A percentile compares a stretch with the other conserved stretches of the same genome.
Evolutionary conservation across 768 basidiomycete genomes (phyloP).

Genomic region (Aureoboletus auriporus): DNA sequence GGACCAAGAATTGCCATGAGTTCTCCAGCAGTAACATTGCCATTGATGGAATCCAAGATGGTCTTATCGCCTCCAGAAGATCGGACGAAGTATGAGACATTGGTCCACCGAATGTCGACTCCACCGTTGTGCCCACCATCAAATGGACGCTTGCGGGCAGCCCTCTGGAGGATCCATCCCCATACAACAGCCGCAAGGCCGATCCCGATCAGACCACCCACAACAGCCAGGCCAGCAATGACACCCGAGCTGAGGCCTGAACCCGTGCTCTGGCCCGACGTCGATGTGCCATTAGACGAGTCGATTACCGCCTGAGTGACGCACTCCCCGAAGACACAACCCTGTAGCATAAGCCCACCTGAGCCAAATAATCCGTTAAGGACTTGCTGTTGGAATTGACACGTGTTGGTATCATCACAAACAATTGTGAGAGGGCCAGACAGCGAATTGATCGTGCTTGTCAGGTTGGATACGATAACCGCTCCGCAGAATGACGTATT

Average conservation of each 20-base stretch:
- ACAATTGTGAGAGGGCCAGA: conserved; percentile 61
- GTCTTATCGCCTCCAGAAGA: conserved; percentile 37
- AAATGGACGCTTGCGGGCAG: conserved; percentile 47
- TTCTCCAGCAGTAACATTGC: conserved; percentile 70
- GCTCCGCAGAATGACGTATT: conserved; percentile 76
- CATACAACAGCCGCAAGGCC: conserved; percentile 57
- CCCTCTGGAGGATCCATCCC: conserved; percentile 59
- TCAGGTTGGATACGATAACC: conserved; percentile 43
- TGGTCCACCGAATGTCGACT: conserved; percentile 63
- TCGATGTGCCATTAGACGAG: conserved; percentile 36
- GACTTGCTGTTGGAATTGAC: conserved; percentile 71
- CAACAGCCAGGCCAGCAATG: conserved; percentile 85
- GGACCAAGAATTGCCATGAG: conserved; percentile 93
- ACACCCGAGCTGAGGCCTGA: conserved; percentile 70
- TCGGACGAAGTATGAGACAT: conserved; percentile 63
- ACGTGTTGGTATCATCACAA: conserved; percentile 60
- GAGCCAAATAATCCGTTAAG: conserved; percentile 71
- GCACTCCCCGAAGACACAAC: conserved; percentile 87
- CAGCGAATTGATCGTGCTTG: conserved; percentile 60
- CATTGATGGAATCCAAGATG: conserved; percentile 71
- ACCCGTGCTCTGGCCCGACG: conserved; percentile 23
- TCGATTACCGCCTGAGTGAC: conserved; percentile 79
- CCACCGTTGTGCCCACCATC: conserved; percentile 44
- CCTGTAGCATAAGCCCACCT: conserved; percentile 64
- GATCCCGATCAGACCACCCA: conserved; percentile 59